phyloP scores from a whole-genome alignment of 1,284 basidiomycete genomes.

The Serendipita sp. region DNA sequence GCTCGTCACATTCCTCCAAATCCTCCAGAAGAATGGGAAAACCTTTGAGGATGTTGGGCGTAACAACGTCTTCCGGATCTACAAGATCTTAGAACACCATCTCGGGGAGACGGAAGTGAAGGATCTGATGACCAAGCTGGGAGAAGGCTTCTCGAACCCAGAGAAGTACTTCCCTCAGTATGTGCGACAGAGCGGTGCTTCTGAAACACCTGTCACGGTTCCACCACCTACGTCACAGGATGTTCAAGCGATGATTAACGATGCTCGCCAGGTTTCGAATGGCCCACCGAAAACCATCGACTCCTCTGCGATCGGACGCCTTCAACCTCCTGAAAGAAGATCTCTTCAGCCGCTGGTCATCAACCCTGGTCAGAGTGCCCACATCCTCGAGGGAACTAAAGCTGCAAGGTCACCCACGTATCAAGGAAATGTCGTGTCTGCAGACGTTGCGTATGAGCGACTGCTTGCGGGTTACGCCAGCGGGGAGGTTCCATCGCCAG shows the following conservation, averaged over 20 bases:
- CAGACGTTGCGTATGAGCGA: conserved; percentile 23
- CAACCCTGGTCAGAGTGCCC: conserved; percentile 10
- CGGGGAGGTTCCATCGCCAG: conserved; percentile 38
- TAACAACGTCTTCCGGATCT: not conserved
- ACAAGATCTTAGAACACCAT: not conserved
- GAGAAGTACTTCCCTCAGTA: not conserved
- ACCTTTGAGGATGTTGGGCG: not conserved
- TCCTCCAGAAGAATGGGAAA: not conserved
- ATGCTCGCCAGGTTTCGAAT: not conserved
- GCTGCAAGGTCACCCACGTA: not conserved
- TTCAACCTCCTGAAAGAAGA: not conserved
- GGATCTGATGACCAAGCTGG: not conserved
- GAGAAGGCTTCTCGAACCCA: not conserved
- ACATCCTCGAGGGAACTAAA: conserved; percentile 11
- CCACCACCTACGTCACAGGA: not conserved
- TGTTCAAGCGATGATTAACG: not conserved
- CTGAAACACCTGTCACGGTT: not conserved
- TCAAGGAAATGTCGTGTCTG: not conserved
- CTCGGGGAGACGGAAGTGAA: not conserved
- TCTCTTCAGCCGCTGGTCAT: conserved; percentile 6
- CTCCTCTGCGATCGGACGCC: not conserved
- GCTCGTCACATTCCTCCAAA: not conserved
- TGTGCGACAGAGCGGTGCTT: not conserved
- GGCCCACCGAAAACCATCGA: not conserved
- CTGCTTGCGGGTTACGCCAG: conserved; percentile 25